Base-by-base conservation (phyloP, 2,329 filamentous ascomycete genomes). In the Onygenales sp. region DNA sequence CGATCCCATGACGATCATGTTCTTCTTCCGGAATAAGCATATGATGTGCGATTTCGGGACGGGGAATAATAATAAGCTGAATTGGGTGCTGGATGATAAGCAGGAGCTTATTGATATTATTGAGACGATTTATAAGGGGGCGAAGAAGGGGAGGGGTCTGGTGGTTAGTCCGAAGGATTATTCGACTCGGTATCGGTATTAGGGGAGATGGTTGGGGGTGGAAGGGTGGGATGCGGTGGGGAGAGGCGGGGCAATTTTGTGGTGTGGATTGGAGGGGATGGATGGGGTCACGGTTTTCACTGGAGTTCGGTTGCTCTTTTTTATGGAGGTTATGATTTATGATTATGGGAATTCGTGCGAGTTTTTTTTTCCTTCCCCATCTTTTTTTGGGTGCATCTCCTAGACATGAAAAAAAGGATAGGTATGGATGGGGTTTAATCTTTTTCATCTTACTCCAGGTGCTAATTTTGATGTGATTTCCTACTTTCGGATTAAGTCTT, bases 51-150 rank as follows among this genome's bases (percentile, higher is more conserved):
- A 58, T 43, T 57, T 58, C 46, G 56, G 46, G 92, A 98, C 93
- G 1, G 93, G 93, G 59, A 95, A 98, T 74, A 98, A 98, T 72
- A 98, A 98, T 71, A 97, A 97, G 71, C 77, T 96, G 61, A 96
- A 96, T 68, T 95, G 89, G 85, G 88, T 95, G 47, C 77, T 95
- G 51, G 91, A 97, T 72, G 92, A 98, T 67, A 97, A 98, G 74
- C 92, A 97, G 70, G 93, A 98, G 75, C 77, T 98, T 64, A 95
- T 98, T 65, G 93, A 98, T 72, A 98, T 98, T 60, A 85, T 97
- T 66, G 93, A 98, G 78, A 96, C 91, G 4, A 91, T 98, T 57
- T 98, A 97, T 69, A 85, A 91, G 55, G 93, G 93, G n/a, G 93
- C 93, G 34, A 97, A 95, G 80, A 98, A 98, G 76, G 93, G 94